Conservation (phyloP, 2,329 filamentous ascomycete species). For the Aspergillus pseudonomiae region DNA sequence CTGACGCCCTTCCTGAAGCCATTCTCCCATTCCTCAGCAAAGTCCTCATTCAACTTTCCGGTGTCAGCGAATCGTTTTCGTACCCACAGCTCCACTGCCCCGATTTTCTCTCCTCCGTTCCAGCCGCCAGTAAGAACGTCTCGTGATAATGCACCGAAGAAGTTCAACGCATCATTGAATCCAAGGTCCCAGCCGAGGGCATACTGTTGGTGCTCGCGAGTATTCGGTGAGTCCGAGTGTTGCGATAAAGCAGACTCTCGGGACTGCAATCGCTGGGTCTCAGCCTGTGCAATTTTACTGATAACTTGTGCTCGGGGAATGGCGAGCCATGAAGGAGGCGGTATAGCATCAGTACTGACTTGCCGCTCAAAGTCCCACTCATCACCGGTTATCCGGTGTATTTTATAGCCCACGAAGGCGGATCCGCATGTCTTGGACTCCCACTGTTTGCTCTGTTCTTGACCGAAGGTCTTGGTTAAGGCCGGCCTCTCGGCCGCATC, state of each 20-base stretch:
- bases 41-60: conserved; percentile 47
- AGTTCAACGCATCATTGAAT: conserved; percentile 57
- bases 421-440: conserved; percentile 54
- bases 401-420: conserved; percentile 59
- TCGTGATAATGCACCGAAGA: conserved; percentile 51
- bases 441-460: conserved; percentile 45
- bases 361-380: conserved; percentile 63
- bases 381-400: conserved; percentile 64
- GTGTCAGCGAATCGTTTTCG: conserved; percentile 58
- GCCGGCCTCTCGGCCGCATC: conserved; percentile 40
- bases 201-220: conserved; percentile 57
- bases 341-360: conserved; percentile 49
- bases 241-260: conserved; percentile 12
- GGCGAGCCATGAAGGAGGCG: conserved; percentile 42
- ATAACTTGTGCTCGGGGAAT: conserved; percentile 43
- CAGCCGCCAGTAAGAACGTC: conserved; percentile 36
- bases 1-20: conserved; percentile 40
- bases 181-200: conserved; percentile 60
- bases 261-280: conserved; percentile 16
- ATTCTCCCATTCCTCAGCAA: conserved; percentile 38
- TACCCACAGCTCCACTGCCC: conserved; percentile 61
- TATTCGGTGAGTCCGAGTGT: neutral
- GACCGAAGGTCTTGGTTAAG: conserved; percentile 46
- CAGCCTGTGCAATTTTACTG: conserved; percentile 43
- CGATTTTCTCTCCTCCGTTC: conserved; percentile 53